Evolutionary conservation across 805 yeast species (phyloP), one percentile per base, ranked within the genome.

Genomic region (Saturnispora diversa): DNA sequence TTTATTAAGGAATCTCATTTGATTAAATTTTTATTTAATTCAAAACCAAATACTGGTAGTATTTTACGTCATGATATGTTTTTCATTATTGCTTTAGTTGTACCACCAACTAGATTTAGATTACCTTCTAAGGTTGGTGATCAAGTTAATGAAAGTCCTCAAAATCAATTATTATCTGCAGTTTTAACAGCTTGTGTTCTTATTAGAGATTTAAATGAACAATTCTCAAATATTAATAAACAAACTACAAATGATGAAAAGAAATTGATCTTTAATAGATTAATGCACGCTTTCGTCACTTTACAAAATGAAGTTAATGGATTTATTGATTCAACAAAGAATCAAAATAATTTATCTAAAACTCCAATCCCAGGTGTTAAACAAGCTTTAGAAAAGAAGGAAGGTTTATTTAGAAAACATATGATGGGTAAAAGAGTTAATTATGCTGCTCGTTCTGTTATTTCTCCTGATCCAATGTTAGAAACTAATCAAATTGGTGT

Each of bases 391-490:
- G 99, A 92, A 64, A 90, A 92, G 78, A 92, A 92, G 62, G 99
- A 92, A 65, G 99, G 99, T 60, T 70, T 90, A 49, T 92, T 92
- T 72, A 78, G 99, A 70, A 92, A 90, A 61, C 95, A 92, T 59
- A 92, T 92, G 98, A 92, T 92, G 99, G 99, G 99, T 60, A 92
- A 92, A 72, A 87, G 99, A 70, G 99, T 92, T 45, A 94, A 92
- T 62, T 90, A 85, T 57, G 96, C 97, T 40, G 98, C 98, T 38
- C 86, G 99, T 66, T 90, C 98, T 8, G 99, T 92, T 54, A 92
- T 92, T 65, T 88, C 97, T 6, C 97, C 97, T 5, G 99, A 92
- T 66, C 99, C 99, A 43, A 92, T 84, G 68, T 73, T 92, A 53
- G 98, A 92, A 67, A 94, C 98, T 11, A 86, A 88, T 59, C 96